Evolutionary conservation across 139 green algal species (phyloP).

Genomic region (Gonium pectorale): DNA sequence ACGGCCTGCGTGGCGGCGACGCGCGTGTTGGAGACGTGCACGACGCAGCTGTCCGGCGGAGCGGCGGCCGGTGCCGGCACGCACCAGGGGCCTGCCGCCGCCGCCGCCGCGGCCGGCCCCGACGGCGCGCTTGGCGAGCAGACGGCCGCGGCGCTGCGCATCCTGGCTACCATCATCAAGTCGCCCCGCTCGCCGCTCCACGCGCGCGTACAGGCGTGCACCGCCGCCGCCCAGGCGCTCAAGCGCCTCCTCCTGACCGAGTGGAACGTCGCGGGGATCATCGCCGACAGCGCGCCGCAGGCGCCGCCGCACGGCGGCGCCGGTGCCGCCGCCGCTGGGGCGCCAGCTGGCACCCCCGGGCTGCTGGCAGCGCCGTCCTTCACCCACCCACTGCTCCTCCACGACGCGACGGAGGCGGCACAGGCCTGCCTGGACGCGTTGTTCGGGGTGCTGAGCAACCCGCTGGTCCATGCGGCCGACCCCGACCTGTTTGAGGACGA

Average conservation of each 20-base stretch:
- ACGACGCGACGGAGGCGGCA: constrained; percentile 34
- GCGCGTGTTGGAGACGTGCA: constrained; percentile 30
- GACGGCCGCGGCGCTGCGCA: constrained; percentile 23
- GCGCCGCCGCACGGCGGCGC: not conserved
- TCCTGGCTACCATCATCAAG: constrained; percentile 35
- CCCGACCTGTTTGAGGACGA: constrained; percentile 43
- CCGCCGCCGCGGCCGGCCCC: not conserved
- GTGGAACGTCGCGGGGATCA: not conserved
- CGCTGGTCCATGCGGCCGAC: not conserved
- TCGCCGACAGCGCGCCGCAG: not conserved
- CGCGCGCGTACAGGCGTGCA: constrained; percentile 16
- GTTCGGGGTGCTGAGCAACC: not conserved
- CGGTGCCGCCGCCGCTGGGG: not conserved
- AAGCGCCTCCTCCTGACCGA: constrained; percentile 18
- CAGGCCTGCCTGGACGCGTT: constrained; percentile 38
- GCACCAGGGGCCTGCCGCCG: not conserved
- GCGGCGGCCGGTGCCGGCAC: not conserved
- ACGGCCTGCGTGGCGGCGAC: constrained; percentile 38
- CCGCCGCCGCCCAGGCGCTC: constrained; percentile 2
- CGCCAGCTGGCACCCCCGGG: not conserved
- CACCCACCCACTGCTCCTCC: constrained; percentile 18
- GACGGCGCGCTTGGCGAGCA: constrained; percentile 23
- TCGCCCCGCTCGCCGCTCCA: constrained; percentile 12
- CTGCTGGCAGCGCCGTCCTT: not conserved
- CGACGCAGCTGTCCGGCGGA: not conserved